A percentile compares a stretch with the other conserved stretches of the same genome.
phyloP scores from a whole-genome alignment of 106 monocot genomes.

The Dendrobium nobile region DNA sequence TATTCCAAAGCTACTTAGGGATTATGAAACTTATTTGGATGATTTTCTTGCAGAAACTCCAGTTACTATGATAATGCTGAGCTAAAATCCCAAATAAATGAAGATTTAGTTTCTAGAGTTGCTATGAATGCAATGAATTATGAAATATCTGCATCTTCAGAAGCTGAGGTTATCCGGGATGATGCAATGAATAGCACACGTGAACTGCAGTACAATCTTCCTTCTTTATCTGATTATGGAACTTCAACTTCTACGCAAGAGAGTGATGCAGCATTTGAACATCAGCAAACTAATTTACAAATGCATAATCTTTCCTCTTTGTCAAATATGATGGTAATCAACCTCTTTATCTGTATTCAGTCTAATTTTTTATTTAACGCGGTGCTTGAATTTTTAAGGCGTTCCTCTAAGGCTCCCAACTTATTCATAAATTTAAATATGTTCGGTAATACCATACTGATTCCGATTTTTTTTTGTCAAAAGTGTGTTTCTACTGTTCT shows the following conservation, averaged over 20 bases:
- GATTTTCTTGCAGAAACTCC: constrained; percentile 37
- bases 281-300: constrained; percentile 38
- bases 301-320: constrained; percentile 57
- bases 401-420: not conserved
- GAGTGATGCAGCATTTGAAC: constrained; percentile 28
- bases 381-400: not conserved
- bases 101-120: constrained; percentile 20
- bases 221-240: constrained; percentile 56
- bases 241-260: constrained; percentile 40
- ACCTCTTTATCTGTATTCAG: constrained; percentile 41
- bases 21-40: constrained; percentile 7
- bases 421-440: no score
- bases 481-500: not conserved
- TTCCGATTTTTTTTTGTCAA: not conserved
- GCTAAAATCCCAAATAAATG: constrained; percentile 29
- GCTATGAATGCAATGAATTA: constrained; percentile 25
- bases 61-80: constrained; percentile 55
- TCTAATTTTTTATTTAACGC: constrained; percentile 6
- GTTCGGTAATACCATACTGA: no score
- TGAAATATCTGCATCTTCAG: constrained; percentile 46
- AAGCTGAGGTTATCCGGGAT: constrained; percentile 43
- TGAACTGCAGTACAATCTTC: constrained; percentile 38
- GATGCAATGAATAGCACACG: constrained; percentile 38
- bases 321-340: constrained; percentile 35
- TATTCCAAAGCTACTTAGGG: constrained; percentile 4